A percentile compares a stretch with the other conserved stretches of the same genome.
These are phyloP conservation scores for Nymphaea colorata DNA, from an alignment of 164 flowering plant species.

Conservation along the genomic window DNA sequence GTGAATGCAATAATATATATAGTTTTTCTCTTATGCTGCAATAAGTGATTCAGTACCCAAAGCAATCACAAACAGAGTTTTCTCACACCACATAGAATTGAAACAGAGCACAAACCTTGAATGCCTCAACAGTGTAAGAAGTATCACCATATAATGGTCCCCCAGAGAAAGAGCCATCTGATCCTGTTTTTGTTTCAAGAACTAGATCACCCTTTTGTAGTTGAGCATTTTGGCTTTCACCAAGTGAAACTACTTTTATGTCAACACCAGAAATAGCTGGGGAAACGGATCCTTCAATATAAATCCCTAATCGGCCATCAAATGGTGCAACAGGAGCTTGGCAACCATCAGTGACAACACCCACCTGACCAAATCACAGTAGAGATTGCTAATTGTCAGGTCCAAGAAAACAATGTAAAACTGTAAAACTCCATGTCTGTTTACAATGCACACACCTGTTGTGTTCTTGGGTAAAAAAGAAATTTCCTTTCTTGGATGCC, in stretches of 20 bases:
- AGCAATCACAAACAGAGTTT: too few species aligned
- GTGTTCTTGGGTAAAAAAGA: conserved; percentile 74
- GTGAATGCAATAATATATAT: too few species aligned
- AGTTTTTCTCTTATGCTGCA: too few species aligned
- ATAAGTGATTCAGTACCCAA: too few species aligned
- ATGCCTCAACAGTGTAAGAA: conserved; percentile 56
- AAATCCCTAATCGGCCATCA: conserved; percentile 66
- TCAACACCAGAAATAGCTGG: conserved; percentile 76
- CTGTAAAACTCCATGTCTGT: too few species aligned
- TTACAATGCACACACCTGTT: conserved; percentile 33
- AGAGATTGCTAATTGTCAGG: neutral
- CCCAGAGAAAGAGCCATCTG: conserved; percentile 58
- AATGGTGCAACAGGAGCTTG: conserved; percentile 60
- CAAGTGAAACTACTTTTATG: conserved; percentile 50
- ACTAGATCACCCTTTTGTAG: conserved; percentile 60
- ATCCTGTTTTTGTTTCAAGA: conserved; percentile 57
- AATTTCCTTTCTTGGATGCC: conserved; percentile 36
- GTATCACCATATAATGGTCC: conserved; percentile 93
- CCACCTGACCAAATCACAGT: conserved; percentile 31
- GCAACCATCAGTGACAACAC: conserved; percentile 65
- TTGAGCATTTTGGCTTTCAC: conserved; percentile 40
- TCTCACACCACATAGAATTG: too few species aligned
- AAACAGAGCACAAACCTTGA: conserved; percentile 43
- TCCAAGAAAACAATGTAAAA: neutral
- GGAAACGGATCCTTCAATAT: conserved; percentile 84